Evolutionary conservation across 345 rosid species (phyloP).

Genomic region (Eucalyptus erythrocorys): DNA sequence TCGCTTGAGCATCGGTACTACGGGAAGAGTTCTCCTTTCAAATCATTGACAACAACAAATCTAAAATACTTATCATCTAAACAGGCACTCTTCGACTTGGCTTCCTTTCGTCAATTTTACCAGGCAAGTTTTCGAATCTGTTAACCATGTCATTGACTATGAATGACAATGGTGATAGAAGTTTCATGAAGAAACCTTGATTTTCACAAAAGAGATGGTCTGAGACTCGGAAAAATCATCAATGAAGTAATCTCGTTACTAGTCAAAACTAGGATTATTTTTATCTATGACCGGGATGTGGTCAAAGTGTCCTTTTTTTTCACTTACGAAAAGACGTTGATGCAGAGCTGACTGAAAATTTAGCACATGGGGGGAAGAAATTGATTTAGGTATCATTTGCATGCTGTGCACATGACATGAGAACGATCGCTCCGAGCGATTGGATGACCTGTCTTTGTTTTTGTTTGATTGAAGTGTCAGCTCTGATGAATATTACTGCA

Average conservation of each 20-base stretch:
- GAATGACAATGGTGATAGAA: not conserved
- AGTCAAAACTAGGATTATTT: not conserved
- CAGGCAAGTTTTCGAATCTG: conserved; percentile 32
- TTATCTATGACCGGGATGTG: not conserved
- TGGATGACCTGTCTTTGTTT: not conserved
- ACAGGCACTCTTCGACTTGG: conserved; percentile 84
- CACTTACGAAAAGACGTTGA: not conserved
- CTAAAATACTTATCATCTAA: conserved; percentile 87
- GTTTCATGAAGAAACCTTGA: not conserved
- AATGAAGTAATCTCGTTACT: not conserved
- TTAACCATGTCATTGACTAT: not conserved
- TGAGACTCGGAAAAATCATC: not conserved
- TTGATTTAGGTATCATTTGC: not conserved
- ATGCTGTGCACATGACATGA: not conserved
- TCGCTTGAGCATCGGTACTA: conserved; percentile 96
- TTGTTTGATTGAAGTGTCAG: not conserved
- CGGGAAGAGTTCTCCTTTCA: conserved; percentile 81
- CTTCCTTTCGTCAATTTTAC: conserved; percentile 70
- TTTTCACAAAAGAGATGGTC: not conserved
- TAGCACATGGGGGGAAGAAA: not conserved
- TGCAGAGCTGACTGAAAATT: not conserved
- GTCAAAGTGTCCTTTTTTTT: not conserved
- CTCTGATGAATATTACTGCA: not conserved
- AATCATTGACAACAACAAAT: conserved; percentile 48
- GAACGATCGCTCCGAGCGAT: not conserved